A percentile compares a stretch with the other conserved stretches of the same genome.
These are phyloP conservation scores for Sphaerosporella brunnea DNA, from an alignment of 495 filamentous ascomycete species.

Conservation along the genomic window DNA sequence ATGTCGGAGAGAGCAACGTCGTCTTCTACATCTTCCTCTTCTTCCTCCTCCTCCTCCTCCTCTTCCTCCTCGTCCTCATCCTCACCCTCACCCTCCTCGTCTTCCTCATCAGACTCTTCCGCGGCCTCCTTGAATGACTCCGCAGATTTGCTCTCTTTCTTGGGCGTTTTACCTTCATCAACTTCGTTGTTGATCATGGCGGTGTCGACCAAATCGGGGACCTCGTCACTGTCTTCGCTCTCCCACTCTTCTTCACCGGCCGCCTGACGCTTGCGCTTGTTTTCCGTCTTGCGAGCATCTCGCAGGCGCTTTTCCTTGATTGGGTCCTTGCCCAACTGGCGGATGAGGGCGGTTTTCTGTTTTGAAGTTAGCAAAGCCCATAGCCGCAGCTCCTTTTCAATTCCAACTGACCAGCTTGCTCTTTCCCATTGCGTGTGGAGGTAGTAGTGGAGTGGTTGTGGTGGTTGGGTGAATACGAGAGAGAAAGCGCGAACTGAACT, in stretches of 20 bases:
- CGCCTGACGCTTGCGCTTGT: slow-evolving; percentile 5
- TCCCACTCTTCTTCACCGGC: slow-evolving; percentile 1
- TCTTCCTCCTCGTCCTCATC: slow-evolving; percentile 33
- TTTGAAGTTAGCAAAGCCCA: slow-evolving; percentile 2
- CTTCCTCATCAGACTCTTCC: slow-evolving; percentile 23
- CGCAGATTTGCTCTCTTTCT: background rate
- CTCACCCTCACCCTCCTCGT: slow-evolving; percentile 30
- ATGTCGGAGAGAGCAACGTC: slow-evolving; percentile 64
- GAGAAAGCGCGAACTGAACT: slow-evolving; percentile 1
- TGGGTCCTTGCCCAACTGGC: slow-evolving; percentile 18
- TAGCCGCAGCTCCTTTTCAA: no score
- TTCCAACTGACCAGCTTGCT: slow-evolving; percentile 19
- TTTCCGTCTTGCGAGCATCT: slow-evolving; percentile 15
- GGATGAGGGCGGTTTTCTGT: slow-evolving; percentile 22
- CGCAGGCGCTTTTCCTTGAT: slow-evolving; percentile 19
- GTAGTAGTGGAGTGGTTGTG: slow-evolving; percentile 9
- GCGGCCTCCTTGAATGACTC: background rate
- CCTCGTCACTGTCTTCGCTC: slow-evolving; percentile 7
- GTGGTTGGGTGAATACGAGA: background rate
- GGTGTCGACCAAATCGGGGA: slow-evolving; percentile 16
- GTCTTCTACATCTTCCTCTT: slow-evolving; percentile 41
- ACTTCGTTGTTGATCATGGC: background rate
- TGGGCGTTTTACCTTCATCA: background rate
- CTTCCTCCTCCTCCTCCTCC: slow-evolving; percentile 32
- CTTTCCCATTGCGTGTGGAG: slow-evolving; percentile 22